A percentile compares a stretch with the other conserved stretches of the same genome.
These are phyloP conservation scores for Boletus vermiculosoides DNA, from an alignment of 768 basidiomycete species.

Conservation along the genomic window DNA sequence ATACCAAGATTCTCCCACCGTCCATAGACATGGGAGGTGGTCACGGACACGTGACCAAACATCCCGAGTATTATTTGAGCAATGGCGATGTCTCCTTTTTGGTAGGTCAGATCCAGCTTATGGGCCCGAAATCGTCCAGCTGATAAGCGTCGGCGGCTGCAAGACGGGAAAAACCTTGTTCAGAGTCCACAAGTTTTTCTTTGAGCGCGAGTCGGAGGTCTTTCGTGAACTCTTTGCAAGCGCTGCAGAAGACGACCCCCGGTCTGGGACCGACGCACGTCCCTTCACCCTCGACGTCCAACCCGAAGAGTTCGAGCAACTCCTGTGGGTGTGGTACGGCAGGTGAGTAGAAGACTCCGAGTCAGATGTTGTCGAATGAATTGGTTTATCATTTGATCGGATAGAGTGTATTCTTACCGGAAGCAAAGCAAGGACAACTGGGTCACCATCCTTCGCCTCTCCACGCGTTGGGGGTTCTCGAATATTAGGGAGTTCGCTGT, in stretches of 20 bases:
- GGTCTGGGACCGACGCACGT: conserved; percentile 34
- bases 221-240: conserved; percentile 40
- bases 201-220: conserved; percentile 51
- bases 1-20: neutral
- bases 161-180: conserved; percentile 54
- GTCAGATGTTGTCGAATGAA: neutral
- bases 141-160: conserved; percentile 8
- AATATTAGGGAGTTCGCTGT: conserved; percentile 51
- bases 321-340: conserved; percentile 62
- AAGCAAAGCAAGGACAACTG: conserved; percentile 51
- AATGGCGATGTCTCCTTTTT: conserved; percentile 17
- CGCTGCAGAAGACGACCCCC: conserved; percentile 30
- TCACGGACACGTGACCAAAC: neutral
- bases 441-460: conserved; percentile 52
- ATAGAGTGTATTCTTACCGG: conserved; percentile 54
- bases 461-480: conserved; percentile 54
- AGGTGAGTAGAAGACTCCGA: conserved; percentile 32
- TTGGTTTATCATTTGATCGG: neutral
- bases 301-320: conserved; percentile 45
- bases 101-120: conserved; percentile 11
- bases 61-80: conserved; percentile 8
- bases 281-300: conserved; percentile 46
- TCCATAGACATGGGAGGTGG: conserved; percentile 16
- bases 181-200: conserved; percentile 55
- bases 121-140: neutral